Evolutionary conservation across 1,284 basidiomycete species (phyloP).

Genomic region (Cryptococcus amylolentus): DNA sequence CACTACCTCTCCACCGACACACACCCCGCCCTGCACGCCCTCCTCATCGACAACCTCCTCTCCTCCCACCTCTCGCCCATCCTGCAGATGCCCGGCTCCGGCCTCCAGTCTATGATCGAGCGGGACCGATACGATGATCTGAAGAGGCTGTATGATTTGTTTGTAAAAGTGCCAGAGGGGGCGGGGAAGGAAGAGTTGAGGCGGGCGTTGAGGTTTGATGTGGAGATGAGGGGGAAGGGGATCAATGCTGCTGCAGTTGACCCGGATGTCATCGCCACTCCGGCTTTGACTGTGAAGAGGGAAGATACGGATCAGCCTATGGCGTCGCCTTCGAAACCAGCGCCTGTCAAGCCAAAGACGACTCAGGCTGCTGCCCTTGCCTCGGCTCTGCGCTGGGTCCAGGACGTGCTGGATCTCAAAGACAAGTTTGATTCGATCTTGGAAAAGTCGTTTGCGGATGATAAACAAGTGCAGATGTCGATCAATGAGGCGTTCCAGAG

Average conservation of each 20-base stretch:
- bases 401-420: slow-evolving; percentile 85
- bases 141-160: slow-evolving; percentile 75
- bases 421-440: slow-evolving; percentile 82
- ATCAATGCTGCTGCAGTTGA: slow-evolving; percentile 63
- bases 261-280: slow-evolving; percentile 29
- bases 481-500: slow-evolving; percentile 90
- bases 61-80: slow-evolving; percentile 71
- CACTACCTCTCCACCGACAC: slow-evolving; percentile 84
- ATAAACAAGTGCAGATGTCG: slow-evolving; percentile 75
- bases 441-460: slow-evolving; percentile 65
- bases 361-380: slow-evolving; percentile 38
- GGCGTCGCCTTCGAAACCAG: neutral
- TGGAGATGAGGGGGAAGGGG: slow-evolving; percentile 71
- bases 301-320: slow-evolving; percentile 39
- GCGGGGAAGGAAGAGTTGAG: slow-evolving; percentile 65
- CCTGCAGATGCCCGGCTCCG: slow-evolving; percentile 77
- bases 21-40: slow-evolving; percentile 63
- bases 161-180: slow-evolving; percentile 61
- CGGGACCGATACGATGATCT: slow-evolving; percentile 73
- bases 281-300: slow-evolving; percentile 2
- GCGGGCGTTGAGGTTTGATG: slow-evolving; percentile 68
- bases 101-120: slow-evolving; percentile 85
- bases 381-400: slow-evolving; percentile 86
- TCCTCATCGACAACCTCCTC: slow-evolving; percentile 75
- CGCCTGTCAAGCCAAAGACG: slow-evolving; percentile 19